Percentiles rank a stretch among this genome's conserved stretches.
phyloP scores from a whole-genome alignment of 179 eudicot species.

The Spergularia azorica region DNA sequence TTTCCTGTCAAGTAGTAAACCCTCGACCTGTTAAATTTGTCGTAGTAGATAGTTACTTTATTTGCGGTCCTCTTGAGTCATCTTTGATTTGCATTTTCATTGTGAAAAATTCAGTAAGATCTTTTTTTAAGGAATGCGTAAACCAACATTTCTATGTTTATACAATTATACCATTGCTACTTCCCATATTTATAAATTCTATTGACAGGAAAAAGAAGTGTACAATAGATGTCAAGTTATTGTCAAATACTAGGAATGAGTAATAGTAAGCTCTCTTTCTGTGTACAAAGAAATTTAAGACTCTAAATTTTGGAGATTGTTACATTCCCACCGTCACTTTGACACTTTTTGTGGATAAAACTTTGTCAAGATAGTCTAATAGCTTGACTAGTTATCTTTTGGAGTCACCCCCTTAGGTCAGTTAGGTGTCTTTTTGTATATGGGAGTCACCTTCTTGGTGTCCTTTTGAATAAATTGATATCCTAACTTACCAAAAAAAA shows the following conservation, averaged over 20 bases:
- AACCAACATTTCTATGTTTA: background rate
- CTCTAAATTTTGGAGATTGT: no score
- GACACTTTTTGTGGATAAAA: no score
- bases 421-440: background rate
- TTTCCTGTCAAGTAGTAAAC: background rate
- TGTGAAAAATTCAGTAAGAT: background rate
- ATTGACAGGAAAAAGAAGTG: no score
- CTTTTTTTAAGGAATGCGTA: background rate
- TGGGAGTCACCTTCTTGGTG: background rate
- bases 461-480: no score
- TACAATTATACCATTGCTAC: background rate
- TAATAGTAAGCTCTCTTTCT: background rate
- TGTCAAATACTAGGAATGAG: background rate
- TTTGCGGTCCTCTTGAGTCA: background rate
- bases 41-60: background rate
- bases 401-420: no score
- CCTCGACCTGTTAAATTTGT: background rate
- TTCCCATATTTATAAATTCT: no score
- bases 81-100: background rate
- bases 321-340: no score
- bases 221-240: background rate
- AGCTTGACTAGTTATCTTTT: background rate
- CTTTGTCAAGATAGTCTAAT: background rate
- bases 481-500: no score
- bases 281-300: background rate